Conservation (phyloP, 176 grass and related monocot species). For the Paspalum notatum region DNA sequence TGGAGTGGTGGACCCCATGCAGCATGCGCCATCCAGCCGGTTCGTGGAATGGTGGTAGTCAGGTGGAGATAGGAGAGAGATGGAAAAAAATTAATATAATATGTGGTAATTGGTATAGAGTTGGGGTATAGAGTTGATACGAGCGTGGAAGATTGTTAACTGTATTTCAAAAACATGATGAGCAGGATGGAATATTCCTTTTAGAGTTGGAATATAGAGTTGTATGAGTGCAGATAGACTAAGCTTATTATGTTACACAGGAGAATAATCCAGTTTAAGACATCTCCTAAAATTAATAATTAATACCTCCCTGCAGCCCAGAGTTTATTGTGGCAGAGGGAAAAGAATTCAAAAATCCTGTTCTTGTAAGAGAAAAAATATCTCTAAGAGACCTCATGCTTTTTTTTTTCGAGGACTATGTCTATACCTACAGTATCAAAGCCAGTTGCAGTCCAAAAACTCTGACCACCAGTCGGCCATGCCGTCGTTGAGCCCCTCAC, state of each 20-base stretch:
- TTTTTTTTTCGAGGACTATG: background rate
- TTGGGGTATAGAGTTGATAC: too few relatives aligned
- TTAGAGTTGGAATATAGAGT: too few relatives aligned
- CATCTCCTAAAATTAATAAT: slow-evolving; percentile 31
- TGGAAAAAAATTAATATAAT: too few relatives aligned
- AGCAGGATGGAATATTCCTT: too few relatives aligned
- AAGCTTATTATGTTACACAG: background rate
- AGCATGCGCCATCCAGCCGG: too few relatives aligned
- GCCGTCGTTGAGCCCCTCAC: slow-evolving; percentile 15
- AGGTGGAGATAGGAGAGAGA: too few relatives aligned
- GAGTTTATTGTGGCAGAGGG: slow-evolving; percentile 5
- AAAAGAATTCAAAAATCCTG: background rate
- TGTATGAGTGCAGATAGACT: too few relatives aligned
- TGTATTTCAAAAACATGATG: too few relatives aligned
- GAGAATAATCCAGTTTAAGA: background rate
- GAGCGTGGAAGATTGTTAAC: too few relatives aligned
- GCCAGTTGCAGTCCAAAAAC: slow-evolving; percentile 21
- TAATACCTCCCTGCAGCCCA: background rate
- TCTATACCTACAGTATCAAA: background rate
- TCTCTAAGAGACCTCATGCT: background rate
- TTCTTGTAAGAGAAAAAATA: background rate
- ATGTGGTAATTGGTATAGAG: too few relatives aligned
- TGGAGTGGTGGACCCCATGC: too few relatives aligned
- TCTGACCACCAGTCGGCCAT: slow-evolving; percentile 36
- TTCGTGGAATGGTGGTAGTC: too few relatives aligned